These are phyloP conservation scores for Paramyrothecium sp. DNA, from an alignment of 2,329 filamentous ascomycete species.

Conservation along the genomic window DNA sequence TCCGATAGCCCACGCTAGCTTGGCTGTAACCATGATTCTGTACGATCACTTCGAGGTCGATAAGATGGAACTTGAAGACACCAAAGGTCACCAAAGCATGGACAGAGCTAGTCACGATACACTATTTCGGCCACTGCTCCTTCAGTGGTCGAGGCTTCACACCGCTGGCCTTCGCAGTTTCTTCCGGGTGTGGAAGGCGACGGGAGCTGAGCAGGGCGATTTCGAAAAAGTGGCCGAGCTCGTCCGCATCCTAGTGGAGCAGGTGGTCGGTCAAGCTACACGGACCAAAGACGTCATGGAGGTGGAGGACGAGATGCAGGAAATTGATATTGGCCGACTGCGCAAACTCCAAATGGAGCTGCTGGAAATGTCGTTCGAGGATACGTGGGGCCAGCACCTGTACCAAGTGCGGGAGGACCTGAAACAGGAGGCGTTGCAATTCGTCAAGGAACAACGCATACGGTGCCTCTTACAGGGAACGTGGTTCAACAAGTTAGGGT, in stretches of 20 bases:
- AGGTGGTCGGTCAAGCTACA: constrained; percentile 78
- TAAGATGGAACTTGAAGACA: constrained; percentile 75
- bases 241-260: constrained; percentile 84
- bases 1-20: constrained; percentile 81
- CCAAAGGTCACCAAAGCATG: constrained; percentile 70
- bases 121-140: constrained; percentile 79
- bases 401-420: constrained; percentile 88
- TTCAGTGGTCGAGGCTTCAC: constrained; percentile 93
- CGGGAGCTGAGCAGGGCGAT: constrained; percentile 79
- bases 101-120: constrained; percentile 81
- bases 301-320: constrained; percentile 83
- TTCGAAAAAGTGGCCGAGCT: constrained; percentile 93
- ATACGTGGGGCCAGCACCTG: constrained; percentile 89
- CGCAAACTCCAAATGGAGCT: constrained; percentile 92
- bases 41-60: constrained; percentile 97
- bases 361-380: constrained; percentile 86
- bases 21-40: constrained; percentile 82
- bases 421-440: constrained; percentile 86
- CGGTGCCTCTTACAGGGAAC: constrained; percentile 83
- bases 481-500: constrained; percentile 69
- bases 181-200: constrained; percentile 88
- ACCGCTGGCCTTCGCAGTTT: constrained; percentile 83
- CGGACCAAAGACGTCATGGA: constrained; percentile 83
- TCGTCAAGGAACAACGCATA: constrained; percentile 95
- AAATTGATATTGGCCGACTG: constrained; percentile 76